Evolutionary conservation across 495 filamentous ascomycete genomes (phyloP).

Genomic region (Penicillium pancosmium): DNA sequence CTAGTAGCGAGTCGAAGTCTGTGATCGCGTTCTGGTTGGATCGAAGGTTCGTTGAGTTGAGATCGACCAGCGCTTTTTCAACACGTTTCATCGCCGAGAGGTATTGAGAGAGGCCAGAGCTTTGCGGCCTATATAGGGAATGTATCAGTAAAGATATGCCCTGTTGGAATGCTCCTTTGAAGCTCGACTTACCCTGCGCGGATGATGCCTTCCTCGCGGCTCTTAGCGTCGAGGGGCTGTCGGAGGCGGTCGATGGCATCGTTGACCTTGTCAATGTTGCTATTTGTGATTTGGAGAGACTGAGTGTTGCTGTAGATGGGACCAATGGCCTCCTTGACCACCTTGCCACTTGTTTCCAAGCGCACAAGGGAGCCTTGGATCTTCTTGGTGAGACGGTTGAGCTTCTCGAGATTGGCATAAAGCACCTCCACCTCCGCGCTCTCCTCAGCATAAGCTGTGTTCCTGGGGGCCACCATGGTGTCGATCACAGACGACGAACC

Average conservation of each 20-base stretch:
- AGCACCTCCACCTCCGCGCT: constrained; percentile 72
- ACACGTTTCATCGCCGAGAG: constrained; percentile 86
- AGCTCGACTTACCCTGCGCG: constrained; percentile 64
- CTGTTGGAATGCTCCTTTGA: not conserved
- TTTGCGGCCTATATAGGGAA: constrained; percentile 62
- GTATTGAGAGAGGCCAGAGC: constrained; percentile 80
- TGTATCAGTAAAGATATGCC: constrained; percentile 19
- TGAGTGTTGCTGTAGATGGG: constrained; percentile 93
- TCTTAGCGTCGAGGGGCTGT: constrained; percentile 85
- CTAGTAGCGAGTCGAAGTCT: constrained; percentile 76
- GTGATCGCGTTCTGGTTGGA: constrained; percentile 88
- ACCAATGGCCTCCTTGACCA: constrained; percentile 86
- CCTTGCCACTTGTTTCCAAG: constrained; percentile 83
- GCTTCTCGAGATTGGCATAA: constrained; percentile 66
- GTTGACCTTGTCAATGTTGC: constrained; percentile 85
- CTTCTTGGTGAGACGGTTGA: constrained; percentile 81
- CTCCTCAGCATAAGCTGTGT: constrained; percentile 66
- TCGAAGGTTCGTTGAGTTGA: constrained; percentile 83
- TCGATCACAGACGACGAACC: constrained; percentile 15
- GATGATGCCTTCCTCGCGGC: constrained; percentile 88
- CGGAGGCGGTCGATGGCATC: constrained; percentile 84
- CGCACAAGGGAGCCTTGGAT: constrained; percentile 85
- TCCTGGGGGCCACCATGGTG: constrained; percentile 54
- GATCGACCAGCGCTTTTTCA: constrained; percentile 75
- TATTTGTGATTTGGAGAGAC: constrained; percentile 78